A percentile compares a stretch with the other conserved stretches of the same genome.
phyloP scores from a whole-genome alignment of 371 early-diverging fungal species.

The Rhizopus sp. region DNA sequence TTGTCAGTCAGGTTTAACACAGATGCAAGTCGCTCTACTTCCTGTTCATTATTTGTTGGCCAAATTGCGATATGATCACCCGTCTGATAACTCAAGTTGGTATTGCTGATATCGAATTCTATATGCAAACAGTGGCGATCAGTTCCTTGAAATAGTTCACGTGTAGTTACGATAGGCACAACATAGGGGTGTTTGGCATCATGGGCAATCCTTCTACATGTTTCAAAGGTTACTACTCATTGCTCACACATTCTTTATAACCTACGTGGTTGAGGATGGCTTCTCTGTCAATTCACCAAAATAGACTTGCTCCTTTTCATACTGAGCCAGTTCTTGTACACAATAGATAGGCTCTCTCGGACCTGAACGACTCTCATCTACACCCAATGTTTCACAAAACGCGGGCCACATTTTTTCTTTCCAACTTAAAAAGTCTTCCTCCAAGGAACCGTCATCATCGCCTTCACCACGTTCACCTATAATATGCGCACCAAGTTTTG shows the following conservation, averaged over 20 bases:
- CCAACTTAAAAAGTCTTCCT: slow-evolving; percentile 95
- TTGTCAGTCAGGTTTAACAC: slow-evolving; percentile 67
- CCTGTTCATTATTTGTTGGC: slow-evolving; percentile 82
- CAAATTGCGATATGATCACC: slow-evolving; percentile 97
- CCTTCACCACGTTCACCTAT: slow-evolving; percentile 90
- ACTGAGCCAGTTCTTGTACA: slow-evolving; percentile 41
- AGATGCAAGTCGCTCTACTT: slow-evolving; percentile 66
- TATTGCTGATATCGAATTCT: slow-evolving; percentile 84
- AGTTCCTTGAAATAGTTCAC: slow-evolving; percentile 66
- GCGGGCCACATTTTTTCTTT: slow-evolving; percentile 82
- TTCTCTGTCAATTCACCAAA: slow-evolving; percentile 61
- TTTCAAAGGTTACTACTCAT: neutral
- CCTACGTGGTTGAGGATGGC: slow-evolving; percentile 8
- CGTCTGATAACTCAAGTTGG: slow-evolving; percentile 81
- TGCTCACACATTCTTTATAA: neutral
- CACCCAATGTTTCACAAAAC: slow-evolving; percentile 73
- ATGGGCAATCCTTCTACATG: slow-evolving; percentile 41
- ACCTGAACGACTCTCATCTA: slow-evolving; percentile 56
- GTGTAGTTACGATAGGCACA: slow-evolving; percentile 58
- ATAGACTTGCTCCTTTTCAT: slow-evolving; percentile 50
- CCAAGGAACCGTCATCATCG: slow-evolving; percentile 94
- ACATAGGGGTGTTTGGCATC: slow-evolving; percentile 85
- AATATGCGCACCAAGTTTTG: slow-evolving; percentile 75
- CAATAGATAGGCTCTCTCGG: slow-evolving; percentile 48
- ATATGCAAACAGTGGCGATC: slow-evolving; percentile 90